Percentiles rank a stretch among this genome's conserved stretches.
Conservation (phyloP, 1,284 basidiomycete species). For the Caloboletus inedulis region DNA sequence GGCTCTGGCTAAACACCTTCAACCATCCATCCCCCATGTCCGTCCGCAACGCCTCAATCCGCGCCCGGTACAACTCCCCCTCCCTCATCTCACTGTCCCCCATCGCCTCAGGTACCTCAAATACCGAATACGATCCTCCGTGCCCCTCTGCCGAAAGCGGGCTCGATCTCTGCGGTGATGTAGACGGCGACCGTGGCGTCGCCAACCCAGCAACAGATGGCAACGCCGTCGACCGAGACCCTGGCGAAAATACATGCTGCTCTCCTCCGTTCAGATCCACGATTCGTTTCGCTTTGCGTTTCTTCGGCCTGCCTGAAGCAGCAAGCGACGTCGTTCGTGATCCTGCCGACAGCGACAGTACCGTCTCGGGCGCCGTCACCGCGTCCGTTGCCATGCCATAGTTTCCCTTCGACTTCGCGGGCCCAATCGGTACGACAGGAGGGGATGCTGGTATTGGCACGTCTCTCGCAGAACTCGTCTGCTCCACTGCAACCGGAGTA, state of each 20-base stretch:
- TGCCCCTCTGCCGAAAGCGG: constrained; percentile 19
- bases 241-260: constrained; percentile 32
- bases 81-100: constrained; percentile 34
- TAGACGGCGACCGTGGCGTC: constrained; percentile 38
- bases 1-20: constrained; percentile 74
- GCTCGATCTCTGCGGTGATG: constrained; percentile 47
- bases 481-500: constrained; percentile 44
- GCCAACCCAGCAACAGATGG: constrained; percentile 19
- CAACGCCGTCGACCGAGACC: constrained; percentile 1
- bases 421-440: constrained; percentile 55
- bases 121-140: constrained; percentile 40
- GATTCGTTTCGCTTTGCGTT: constrained; percentile 64
- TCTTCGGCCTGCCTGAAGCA: constrained; percentile 42
- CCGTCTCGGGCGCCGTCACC: constrained; percentile 19
- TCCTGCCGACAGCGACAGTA: constrained; percentile 38
- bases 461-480: constrained; percentile 51
- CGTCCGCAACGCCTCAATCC: constrained; percentile 75
- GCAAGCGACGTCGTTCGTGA: constrained; percentile 46
- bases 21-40: constrained; percentile 88
- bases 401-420: constrained; percentile 19
- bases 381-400: constrained; percentile 33
- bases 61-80: constrained; percentile 69
- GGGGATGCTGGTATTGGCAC: constrained; percentile 53
- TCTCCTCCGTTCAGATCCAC: constrained; percentile 57
- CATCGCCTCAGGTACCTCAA: constrained; percentile 45